A percentile compares a stretch with the other conserved stretches of the same genome.
Conservation (phyloP, 192 early-diverging fungal species). For the Entomortierella beljakovae region DNA sequence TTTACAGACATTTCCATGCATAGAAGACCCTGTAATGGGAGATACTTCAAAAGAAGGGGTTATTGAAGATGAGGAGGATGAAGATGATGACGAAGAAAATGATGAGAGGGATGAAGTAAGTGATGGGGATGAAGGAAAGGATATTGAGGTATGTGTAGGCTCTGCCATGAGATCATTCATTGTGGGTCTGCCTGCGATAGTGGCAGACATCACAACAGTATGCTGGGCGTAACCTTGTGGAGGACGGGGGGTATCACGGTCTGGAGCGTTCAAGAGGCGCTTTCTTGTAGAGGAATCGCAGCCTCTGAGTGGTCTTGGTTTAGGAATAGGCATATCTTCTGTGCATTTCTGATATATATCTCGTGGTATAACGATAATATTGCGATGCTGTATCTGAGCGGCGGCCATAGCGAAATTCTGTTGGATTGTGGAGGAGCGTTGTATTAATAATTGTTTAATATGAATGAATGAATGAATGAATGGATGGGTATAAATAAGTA, state of each 20-base stretch:
- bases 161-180: constrained; percentile 8
- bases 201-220: background rate
- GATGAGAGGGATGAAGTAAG: constrained; percentile 35
- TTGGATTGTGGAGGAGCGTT: too few species aligned
- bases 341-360: constrained; percentile 46
- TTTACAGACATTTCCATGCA: too few species aligned
- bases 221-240: constrained; percentile 4
- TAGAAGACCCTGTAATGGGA: background rate
- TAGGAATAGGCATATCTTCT: constrained; percentile 16
- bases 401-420: constrained; percentile 6
- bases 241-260: background rate
- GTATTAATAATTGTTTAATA: too few species aligned
- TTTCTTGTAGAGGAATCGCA: constrained; percentile 16
- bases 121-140: constrained; percentile 25
- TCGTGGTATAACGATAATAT: constrained; percentile 38
- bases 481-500: background rate
- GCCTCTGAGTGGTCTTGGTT: constrained; percentile 11
- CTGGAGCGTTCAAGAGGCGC: constrained; percentile 8
- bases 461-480: background rate
- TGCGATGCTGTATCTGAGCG: constrained; percentile 28
- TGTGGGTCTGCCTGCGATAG: constrained; percentile 4
- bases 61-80: constrained; percentile 19
- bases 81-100: constrained; percentile 16
- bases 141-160: background rate
- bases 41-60: constrained; percentile 6